These are phyloP conservation scores for Atkinsonella hypoxylon DNA, from an alignment of 2,329 filamentous ascomycete genomes.

Conservation along the genomic window DNA sequence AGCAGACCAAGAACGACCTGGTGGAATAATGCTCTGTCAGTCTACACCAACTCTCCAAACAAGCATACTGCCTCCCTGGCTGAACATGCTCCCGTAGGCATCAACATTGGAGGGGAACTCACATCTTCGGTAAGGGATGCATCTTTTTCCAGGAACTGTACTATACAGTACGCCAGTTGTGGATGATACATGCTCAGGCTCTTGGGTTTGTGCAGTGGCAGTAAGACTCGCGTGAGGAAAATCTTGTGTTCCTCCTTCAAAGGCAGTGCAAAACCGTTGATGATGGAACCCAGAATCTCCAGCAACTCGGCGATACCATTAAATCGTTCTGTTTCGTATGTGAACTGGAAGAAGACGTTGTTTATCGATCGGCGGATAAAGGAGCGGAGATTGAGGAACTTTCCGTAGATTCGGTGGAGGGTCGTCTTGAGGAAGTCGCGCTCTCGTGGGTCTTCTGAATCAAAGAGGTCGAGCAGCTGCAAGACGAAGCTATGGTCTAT, in stretches of 20 bases:
- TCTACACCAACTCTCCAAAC: too few relatives aligned
- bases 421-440: constrained; percentile 97
- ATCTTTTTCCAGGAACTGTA: constrained; percentile 97
- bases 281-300: constrained; percentile 95
- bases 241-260: constrained; percentile 98
- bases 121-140: constrained; percentile 94
- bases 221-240: constrained; percentile 83
- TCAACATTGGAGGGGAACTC: constrained; percentile 17
- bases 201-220: constrained; percentile 96
- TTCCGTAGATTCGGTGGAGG: constrained; percentile 93
- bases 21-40: too few relatives aligned
- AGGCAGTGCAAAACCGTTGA: constrained; percentile 94
- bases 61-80: not conserved
- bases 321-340: constrained; percentile 96
- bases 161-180: constrained; percentile 95
- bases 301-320: constrained; percentile 95
- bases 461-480: constrained; percentile 92
- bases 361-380: constrained; percentile 98
- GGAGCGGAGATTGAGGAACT: constrained; percentile 93
- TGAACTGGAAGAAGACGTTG: constrained; percentile 99
- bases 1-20: constrained; percentile 91
- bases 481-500: constrained; percentile 98
- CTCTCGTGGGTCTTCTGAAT: constrained; percentile 94
- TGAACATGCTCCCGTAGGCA: not conserved
- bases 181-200: constrained; percentile 99